Evolutionary conservation across 768 basidiomycete species (phyloP).

Genomic region (Termitomyces sp.): DNA sequence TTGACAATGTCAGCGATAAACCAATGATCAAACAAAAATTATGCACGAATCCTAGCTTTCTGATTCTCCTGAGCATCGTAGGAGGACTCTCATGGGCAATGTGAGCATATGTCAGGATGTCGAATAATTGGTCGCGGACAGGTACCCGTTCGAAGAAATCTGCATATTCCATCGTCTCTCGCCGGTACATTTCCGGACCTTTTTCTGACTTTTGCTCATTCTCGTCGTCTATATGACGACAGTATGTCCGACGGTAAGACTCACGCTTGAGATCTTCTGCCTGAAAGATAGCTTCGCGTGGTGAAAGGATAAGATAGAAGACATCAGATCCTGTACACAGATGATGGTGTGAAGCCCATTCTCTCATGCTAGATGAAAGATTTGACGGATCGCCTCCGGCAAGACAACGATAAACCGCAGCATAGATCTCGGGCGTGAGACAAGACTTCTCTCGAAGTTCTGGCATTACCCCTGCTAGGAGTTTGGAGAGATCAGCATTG

Average conservation of each 20-base stretch:
- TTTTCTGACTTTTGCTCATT: constrained; percentile 5
- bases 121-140: constrained; percentile 63
- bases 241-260: constrained; percentile 41
- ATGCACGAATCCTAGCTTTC: constrained; percentile 57
- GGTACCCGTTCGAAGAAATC: constrained; percentile 56
- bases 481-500: constrained; percentile 42
- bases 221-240: constrained; percentile 29
- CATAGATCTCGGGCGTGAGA: constrained; percentile 50
- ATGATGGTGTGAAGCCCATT: constrained; percentile 58
- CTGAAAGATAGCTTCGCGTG: constrained; percentile 54
- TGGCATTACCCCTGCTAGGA: constrained; percentile 44
- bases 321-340: constrained; percentile 57
- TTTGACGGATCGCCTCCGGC: constrained; percentile 33
- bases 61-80: constrained; percentile 50
- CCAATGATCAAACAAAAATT: not conserved
- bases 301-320: constrained; percentile 51
- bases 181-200: not conserved
- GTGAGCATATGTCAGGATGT: constrained; percentile 63
- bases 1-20: not conserved
- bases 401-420: constrained; percentile 43
- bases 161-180: constrained; percentile 17
- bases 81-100: constrained; percentile 49
- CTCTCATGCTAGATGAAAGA: constrained; percentile 30
- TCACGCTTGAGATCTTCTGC: constrained; percentile 36
- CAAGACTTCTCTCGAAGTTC: constrained; percentile 58